phyloP scores from a whole-genome alignment of 2,329 filamentous ascomycete species.

The Penicillium griseofulvum region DNA sequence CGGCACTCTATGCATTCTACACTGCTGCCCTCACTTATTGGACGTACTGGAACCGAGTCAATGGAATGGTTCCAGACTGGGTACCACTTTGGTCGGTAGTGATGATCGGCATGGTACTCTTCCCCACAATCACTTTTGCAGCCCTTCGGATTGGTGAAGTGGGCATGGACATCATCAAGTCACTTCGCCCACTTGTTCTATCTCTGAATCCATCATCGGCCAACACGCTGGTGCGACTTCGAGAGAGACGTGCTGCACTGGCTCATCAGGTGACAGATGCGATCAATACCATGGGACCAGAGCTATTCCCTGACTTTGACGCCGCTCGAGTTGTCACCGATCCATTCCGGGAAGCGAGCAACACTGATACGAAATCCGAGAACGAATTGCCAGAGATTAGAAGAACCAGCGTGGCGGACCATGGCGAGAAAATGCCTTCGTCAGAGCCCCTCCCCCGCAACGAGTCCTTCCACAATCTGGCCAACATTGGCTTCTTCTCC shows the following conservation, averaged over 20 bases:
- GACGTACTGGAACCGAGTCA: slow-evolving; percentile 76
- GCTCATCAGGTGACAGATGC: slow-evolving; percentile 81
- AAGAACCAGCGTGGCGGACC: slow-evolving; percentile 21
- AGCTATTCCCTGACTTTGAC: slow-evolving; percentile 97
- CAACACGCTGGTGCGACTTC: slow-evolving; percentile 78
- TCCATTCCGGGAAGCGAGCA: slow-evolving; percentile 42
- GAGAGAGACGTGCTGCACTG: slow-evolving; percentile 68
- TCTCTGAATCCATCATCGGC: slow-evolving; percentile 80
- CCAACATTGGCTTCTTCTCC: slow-evolving; percentile 83
- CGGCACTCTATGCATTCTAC: slow-evolving; percentile 78
- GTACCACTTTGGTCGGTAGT: slow-evolving; percentile 77
- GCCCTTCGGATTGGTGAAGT: slow-evolving; percentile 93
- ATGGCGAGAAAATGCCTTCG: slow-evolving; percentile 24
- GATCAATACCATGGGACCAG: slow-evolving; percentile 92
- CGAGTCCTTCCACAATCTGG: slow-evolving; percentile 90
- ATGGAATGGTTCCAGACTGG: slow-evolving; percentile 76
- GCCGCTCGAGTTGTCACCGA: slow-evolving; percentile 65
- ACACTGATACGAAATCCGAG: slow-evolving; percentile 15
- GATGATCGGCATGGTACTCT: slow-evolving; percentile 71
- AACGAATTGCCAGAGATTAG: slow-evolving; percentile 22
- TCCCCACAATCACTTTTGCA: slow-evolving; percentile 86
- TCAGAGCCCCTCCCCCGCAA: slow-evolving; percentile 69
- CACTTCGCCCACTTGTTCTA: slow-evolving; percentile 79
- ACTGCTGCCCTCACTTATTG: slow-evolving; percentile 70
- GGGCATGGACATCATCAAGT: slow-evolving; percentile 99